These are phyloP conservation scores for Cenchrus americanus DNA, from an alignment of 176 grass and related monocot species.

Conservation along the genomic window DNA sequence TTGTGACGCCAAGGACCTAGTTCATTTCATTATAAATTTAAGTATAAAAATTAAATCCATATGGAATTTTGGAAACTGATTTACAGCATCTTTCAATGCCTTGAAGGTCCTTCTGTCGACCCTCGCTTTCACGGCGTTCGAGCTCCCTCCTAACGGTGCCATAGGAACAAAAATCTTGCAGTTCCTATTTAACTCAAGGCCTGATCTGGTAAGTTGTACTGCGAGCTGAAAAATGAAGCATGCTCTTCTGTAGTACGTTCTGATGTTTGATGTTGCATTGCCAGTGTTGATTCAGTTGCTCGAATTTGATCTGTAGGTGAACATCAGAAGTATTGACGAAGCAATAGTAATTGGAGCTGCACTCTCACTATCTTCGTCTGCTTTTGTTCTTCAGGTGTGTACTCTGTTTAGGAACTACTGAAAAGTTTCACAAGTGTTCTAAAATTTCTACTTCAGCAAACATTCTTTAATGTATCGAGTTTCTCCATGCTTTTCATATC, in stretches of 20 bases:
- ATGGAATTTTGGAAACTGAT: constrained; percentile 8
- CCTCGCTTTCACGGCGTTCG: constrained; percentile 93
- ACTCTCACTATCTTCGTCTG: constrained; percentile 97
- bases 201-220: constrained; percentile 73
- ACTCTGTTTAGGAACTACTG: neutral
- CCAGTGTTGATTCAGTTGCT: constrained; percentile 9
- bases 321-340: constrained; percentile 97
- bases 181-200: constrained; percentile 87
- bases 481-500: neutral
- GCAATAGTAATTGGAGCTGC: constrained; percentile 97
- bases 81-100: constrained; percentile 9
- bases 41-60: neutral
- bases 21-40: neutral
- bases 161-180: constrained; percentile 94
- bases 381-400: constrained; percentile 99
- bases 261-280: neutral
- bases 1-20: neutral
- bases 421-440: constrained; percentile 12
- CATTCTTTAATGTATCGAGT: constrained; percentile 3
- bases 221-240: neutral
- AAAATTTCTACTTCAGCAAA: neutral
- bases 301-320: constrained; percentile 65
- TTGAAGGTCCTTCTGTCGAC: constrained; percentile 88
- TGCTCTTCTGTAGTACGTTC: too few species aligned
- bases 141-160: constrained; percentile 93